Evolutionary conservation across 2,329 filamentous ascomycete species (phyloP), one percentile per base, ranked within the genome.

Genomic region (Calonectria naviculata): DNA sequence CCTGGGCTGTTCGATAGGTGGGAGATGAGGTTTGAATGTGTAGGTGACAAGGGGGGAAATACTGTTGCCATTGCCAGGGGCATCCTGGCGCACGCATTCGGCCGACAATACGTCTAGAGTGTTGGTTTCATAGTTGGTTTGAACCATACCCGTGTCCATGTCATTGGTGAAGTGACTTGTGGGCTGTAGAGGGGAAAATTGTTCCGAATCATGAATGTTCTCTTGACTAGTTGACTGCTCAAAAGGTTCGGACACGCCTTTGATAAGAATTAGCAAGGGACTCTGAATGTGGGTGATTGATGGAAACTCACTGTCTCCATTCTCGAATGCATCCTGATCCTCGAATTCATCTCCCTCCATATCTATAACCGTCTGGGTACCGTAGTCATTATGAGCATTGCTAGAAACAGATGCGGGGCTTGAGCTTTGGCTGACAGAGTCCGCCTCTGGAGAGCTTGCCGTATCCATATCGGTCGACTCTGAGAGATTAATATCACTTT

Each of bases 251-350:
- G 31, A 12, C 6, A 26, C 36, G n/a, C 67, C 76, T 78, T 28
- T 5, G n/a, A n/a, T n/a, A 47, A 67, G 26, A 24, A 67, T 78
- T 69, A 78, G 74, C 34, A 54, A 24, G 13, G 31, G 5, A 5
- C 29, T n/a, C 9, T 31, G 9, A n/a, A 49, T 54, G 17, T 19
- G 7, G 29, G 21, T 61, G 8, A 5, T 49, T 36, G 7, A 24
- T 10, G 28, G 7, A 47, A 42, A 49, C 64, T 46, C 70, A 76
- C 75, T 66, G n/a, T 76, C 67, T 29, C 65, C 58, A 12, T 70
- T 61, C 28, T 78, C 71, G 28, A 75, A 76, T 47, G 75, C 75
- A 63, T 76, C 76, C n/a, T 68, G 76, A 44, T 76, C 76, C n/a
- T 67, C 71, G 61, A 78, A 75, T 10, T 44, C 61, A 7, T 71